Base-by-base conservation (phyloP, 1,284 basidiomycete species). In the Rhodotorula sp. region DNA sequence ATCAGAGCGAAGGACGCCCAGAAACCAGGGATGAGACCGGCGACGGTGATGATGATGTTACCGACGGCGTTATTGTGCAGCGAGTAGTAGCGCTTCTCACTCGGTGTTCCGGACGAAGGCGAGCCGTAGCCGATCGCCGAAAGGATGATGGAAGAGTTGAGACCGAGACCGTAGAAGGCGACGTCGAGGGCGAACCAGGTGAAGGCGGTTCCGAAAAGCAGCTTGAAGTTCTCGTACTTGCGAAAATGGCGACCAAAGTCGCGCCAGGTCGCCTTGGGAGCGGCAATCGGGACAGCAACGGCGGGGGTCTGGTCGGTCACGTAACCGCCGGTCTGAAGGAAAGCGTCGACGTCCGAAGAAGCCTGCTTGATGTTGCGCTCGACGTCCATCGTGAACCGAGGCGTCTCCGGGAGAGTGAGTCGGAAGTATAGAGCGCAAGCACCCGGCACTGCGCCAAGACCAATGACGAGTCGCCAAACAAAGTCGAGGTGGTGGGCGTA, bases 371-470 rank as follows among this genome's bases (percentile, higher is more conserved):
- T 85, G 81, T 93, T 91, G 70, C 90, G 87, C 82, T 93, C 90
- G 76, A 93, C 86, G 82, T 93, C 91, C 87, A 93, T 91, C 69
- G 91, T 93, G 85, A 90, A 95, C 76, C 91, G 89, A 49, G 70
- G 68, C 1, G 89, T 86, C 76, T 91, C 89, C 20, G 87, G 87
- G 6, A 91, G 85, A 0, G 87, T 89, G 60, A 91, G 82, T 18
- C 90, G 87, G 78, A 90, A 88, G 79, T 91, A 91, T 56, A 90
- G 84, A 10, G 88, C 88, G 62, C 88, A 79, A 45, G 83, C 83
- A 67, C 84, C 88, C 8, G 89, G 89, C 48, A 91, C 82, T 67
- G 87, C 86, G 44, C 88, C 88, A 57, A 90, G 83, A 74, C 84
- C 84, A 74, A 84, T 83, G 69, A 84, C 71, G 67, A 84, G 77